These are phyloP conservation scores for Talaromyces sp. DNA, from an alignment of 2,329 filamentous ascomycete species.

Conservation along the genomic window DNA sequence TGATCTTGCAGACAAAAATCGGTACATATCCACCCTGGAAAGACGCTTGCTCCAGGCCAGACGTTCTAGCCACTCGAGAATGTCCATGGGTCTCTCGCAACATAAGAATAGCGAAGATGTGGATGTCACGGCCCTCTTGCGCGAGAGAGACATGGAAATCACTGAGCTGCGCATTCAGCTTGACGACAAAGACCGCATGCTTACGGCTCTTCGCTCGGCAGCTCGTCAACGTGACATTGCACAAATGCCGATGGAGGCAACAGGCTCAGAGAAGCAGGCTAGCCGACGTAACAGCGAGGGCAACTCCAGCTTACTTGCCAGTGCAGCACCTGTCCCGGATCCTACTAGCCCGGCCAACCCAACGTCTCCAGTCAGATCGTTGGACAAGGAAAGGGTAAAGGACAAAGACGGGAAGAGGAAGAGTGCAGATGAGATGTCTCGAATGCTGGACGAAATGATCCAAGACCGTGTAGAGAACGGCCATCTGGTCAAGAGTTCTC, in stretches of 20 bases:
- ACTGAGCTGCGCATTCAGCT: constrained; percentile 80
- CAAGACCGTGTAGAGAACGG: constrained; percentile 76
- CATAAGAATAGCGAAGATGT: constrained; percentile 66
- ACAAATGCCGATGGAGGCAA: constrained; percentile 46
- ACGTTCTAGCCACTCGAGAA: constrained; percentile 79
- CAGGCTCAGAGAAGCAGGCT: constrained; percentile 25
- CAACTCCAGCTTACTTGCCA: constrained; percentile 23
- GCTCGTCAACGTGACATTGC: constrained; percentile 80
- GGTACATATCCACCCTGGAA: constrained; percentile 91
- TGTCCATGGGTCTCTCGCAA: constrained; percentile 65
- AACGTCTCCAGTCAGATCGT: constrained; percentile 20
- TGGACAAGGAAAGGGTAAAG: constrained; percentile 17
- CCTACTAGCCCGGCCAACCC: constrained; percentile 23
- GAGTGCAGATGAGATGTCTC: constrained; percentile 87
- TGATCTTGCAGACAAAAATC: constrained; percentile 94
- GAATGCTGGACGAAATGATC: constrained; percentile 94
- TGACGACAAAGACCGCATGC: constrained; percentile 93
- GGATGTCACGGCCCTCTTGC: constrained; percentile 64
- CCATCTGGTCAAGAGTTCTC: constrained; percentile 59
- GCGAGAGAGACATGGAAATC: constrained; percentile 90
- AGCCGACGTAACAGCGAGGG: constrained; percentile 24
- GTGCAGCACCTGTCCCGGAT: constrained; percentile 12
- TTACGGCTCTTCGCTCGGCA: constrained; percentile 76
- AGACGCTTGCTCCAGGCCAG: constrained; percentile 86
- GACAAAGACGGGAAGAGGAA: constrained; percentile 50